Evolutionary conservation across 2,329 filamentous ascomycete species (phyloP).

Genomic region (Aspergillus sp.): DNA sequence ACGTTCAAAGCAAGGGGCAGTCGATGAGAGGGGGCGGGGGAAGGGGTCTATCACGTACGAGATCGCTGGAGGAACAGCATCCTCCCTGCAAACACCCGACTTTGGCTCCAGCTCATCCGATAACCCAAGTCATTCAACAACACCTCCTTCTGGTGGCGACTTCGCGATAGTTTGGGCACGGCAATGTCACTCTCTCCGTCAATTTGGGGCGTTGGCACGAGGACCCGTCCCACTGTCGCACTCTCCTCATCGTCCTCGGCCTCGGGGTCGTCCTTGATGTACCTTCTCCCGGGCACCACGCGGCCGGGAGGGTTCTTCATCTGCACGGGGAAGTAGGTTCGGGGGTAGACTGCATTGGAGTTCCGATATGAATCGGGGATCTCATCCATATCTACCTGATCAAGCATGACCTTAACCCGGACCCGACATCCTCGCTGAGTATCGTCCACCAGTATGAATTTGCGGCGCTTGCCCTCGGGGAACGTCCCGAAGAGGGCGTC

Average conservation of each 20-base stretch:
- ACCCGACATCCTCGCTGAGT: slow-evolving; percentile 76
- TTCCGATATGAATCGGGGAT: slow-evolving; percentile 95
- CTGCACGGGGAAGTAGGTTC: slow-evolving; percentile 88
- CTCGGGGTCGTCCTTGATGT: slow-evolving; percentile 69
- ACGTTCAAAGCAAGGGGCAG: slow-evolving; percentile 11
- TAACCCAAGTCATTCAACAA: slow-evolving; percentile 90
- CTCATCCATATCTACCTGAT: slow-evolving; percentile 89
- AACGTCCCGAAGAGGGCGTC: slow-evolving; percentile 81
- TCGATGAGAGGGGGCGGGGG: neutral
- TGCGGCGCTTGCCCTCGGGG: slow-evolving; percentile 86
- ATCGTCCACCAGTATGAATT: slow-evolving; percentile 95
- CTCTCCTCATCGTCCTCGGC: slow-evolving; percentile 40
- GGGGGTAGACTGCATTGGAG: slow-evolving; percentile 83
- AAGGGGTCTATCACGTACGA: slow-evolving; percentile 59
- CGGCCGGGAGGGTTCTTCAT: slow-evolving; percentile 84
- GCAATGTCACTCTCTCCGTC: slow-evolving; percentile 76
- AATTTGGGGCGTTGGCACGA: slow-evolving; percentile 60
- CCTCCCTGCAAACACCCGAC: slow-evolving; percentile 81
- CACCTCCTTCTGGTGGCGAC: slow-evolving; percentile 76
- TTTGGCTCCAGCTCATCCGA: slow-evolving; percentile 95
- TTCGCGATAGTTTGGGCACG: slow-evolving; percentile 71
- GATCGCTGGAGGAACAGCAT: slow-evolving; percentile 89
- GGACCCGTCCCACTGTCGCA: slow-evolving; percentile 42
- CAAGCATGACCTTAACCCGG: slow-evolving; percentile 87
- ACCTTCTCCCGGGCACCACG: slow-evolving; percentile 66